Base-by-base conservation (phyloP, 805 yeast species). In the Kluyveromyces siamensis region DNA sequence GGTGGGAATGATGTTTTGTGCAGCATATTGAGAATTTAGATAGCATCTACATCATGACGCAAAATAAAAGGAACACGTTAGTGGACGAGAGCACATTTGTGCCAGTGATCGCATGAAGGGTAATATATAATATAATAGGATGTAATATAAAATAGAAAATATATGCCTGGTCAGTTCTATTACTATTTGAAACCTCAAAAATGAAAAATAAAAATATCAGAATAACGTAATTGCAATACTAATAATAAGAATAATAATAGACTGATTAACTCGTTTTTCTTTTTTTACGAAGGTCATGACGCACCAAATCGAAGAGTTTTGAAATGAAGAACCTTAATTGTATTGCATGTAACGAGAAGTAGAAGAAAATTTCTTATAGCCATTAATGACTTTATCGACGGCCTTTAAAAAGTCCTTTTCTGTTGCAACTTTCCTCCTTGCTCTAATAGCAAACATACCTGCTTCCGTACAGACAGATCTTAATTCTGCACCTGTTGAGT, bases 381-480 rank as follows among this genome's bases (percentile, higher is more conserved):
- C 98, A 77, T 91, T 93, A 63, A 93, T 93, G 52, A 93, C 99
- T 75, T 93, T 93, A 61, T 93, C 99, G 42, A 93, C 99, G 35
- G 99, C 96, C 58, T 91, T 89, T 61, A 93, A 74, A 76, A 93
- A 93, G 69, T 93, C 99, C 75, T 93, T 93, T 68, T 93, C 99
- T 27, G 95, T 84, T 37, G 99, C 98, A 40, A 93, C 96, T 74
- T 93, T 93, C 73, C 99, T 80, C 70, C 99, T 82, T 17, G 98
- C 96, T 61, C 99, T 81, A 48, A 93, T 93, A 41, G 99, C 99
- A 75, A 90, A 93, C 99, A 93, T 93, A 61, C 99, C 99, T 3
- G 99, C 99, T 69, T 93, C 99, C 1, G 99, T 93, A 69, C 99
- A 93, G 16, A 93, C 99, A 7, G 98, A 91, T 66, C 99, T 83